Evolutionary conservation across 176 grass and related monocot genomes (phyloP), one percentile per base, ranked within the genome.

Genomic region (Poa annua): DNA sequence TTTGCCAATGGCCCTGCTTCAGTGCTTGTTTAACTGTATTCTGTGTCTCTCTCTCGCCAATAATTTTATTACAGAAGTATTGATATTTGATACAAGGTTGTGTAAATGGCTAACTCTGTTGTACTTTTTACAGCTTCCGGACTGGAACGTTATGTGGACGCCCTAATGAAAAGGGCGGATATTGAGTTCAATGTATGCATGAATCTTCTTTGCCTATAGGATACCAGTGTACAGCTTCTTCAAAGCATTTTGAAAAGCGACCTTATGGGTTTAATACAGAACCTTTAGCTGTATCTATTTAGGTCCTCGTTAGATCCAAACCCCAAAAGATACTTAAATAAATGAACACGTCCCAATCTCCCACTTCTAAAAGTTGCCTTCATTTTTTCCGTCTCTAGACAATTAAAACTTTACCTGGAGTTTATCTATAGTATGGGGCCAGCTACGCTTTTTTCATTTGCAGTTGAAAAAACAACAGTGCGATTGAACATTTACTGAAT

Each of bases 131-230:
- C 90, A 98, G 95, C 95, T 95, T 86, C 90, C 36, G 95, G 95
- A 62, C 84, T 98, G 80, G 92, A 91, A 69, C 85, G 71, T 4
- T 91, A 98, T 88, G 90, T 93, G 45, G 92, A 91, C 34, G 66
- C 86, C 34, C 90, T 98, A 73, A 75, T 86, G 66, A 95, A 84
- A 86, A 87, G 86, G 80, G 74, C 82, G n/a, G 92, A 98, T 83
- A 45, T 84, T 59, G 95, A 98, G 54, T 98, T 98, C 85, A 91
- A 87, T 47, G 95, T 97, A 90, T 48, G 94, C 93, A 98, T 77
- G 86, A 11, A 69, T 74, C 55, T 36, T 65, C 80, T 72, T 69
- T 80, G 39, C 64, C 42, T 88, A 36, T 62, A 48, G 11, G 5
- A 56, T 88, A 61, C 22, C 12, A 11, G 15, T 13, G 77, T 88